phyloP scores from a whole-genome alignment of 2,329 filamentous ascomycete genomes.

The Aspergillus hortae region DNA sequence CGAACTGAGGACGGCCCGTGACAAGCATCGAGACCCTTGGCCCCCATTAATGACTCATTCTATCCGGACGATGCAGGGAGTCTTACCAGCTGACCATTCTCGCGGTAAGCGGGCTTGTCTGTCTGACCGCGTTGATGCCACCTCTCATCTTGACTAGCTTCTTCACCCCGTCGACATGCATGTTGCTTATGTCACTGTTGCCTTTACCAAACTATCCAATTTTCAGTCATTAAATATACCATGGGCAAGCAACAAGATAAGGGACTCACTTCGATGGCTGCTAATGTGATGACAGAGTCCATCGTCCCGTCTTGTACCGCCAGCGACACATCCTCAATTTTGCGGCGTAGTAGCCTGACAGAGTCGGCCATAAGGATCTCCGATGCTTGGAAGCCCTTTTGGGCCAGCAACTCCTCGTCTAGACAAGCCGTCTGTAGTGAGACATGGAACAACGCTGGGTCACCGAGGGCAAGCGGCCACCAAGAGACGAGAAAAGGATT shows the following conservation, averaged over 20 bases:
- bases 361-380: constrained; percentile 58
- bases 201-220: constrained; percentile 52
- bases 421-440: constrained; percentile 58
- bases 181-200: constrained; percentile 41
- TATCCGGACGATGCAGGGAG: too few relatives aligned
- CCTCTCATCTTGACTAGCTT: constrained; percentile 49
- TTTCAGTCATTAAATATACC: neutral
- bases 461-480: constrained; percentile 57
- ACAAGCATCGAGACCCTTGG: constrained; percentile 57
- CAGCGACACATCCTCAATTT: constrained; percentile 45
- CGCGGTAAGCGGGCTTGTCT: constrained; percentile 52
- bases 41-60: constrained; percentile 1
- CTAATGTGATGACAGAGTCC: constrained; percentile 56
- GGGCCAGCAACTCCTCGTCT: constrained; percentile 52
- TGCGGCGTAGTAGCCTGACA: constrained; percentile 50
- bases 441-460: constrained; percentile 57
- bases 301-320: constrained; percentile 55
- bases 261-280: constrained; percentile 53
- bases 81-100: constrained; percentile 55
- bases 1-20: constrained; percentile 52
- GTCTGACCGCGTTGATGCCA: constrained; percentile 48
- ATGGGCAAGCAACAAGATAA: neutral
- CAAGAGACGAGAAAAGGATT: constrained; percentile 59
- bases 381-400: constrained; percentile 52
- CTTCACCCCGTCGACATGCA: constrained; percentile 52